Evolutionary conservation across 139 green algal species (phyloP), one percentile per base, ranked within the genome.

Genomic region (Chlamydomonas sphaeroides): DNA sequence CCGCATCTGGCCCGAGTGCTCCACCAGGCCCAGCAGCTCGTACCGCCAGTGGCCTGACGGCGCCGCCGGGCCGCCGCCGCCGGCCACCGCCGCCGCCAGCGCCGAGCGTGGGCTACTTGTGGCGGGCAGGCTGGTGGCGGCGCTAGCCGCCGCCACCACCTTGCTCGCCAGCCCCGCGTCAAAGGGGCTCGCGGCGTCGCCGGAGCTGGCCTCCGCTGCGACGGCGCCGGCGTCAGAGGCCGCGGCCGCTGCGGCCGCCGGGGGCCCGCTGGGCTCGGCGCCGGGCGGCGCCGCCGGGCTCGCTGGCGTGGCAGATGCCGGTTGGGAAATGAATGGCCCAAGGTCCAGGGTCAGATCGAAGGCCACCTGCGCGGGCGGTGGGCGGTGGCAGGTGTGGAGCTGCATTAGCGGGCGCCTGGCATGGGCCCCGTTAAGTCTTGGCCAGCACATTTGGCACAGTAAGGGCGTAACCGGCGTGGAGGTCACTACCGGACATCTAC

Each of bases 21-120:
- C 92, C 56, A 95, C 90, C n/a, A 94, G 72, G 32, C 92, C 92
- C 26, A 91, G 65, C 78, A 96, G 85, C 36, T 88, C 86, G 65
- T 95, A 95, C 57, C 45, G 6, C 23, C 36, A 72, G 20, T 41
- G 45, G 41, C 53, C 59, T 18, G 62, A 6, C 7, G 32, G 62
- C 6, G 23, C 20, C 20, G 21, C 17, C 38, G 25, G 3, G 59
- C 61, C 1, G 4, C 10, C 14, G 62, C 39, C 38, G 42, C 21
- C 20, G n/a, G 61, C 42, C 63, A 73, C 75, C 45, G 62, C 75
- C n/a, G 62, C 61, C 45, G 74, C 59, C 59, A 81, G 59, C n/a
- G 73, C 73, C 41, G 73, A 80, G 30, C 73, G 73, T 2, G 38
- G 10, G 45, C 45, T 51, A 14, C 45, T 51, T 10, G 10, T 51